These are phyloP conservation scores for Penicillium samsonianum DNA, from an alignment of 495 filamentous ascomycete species.

Conservation along the genomic window DNA sequence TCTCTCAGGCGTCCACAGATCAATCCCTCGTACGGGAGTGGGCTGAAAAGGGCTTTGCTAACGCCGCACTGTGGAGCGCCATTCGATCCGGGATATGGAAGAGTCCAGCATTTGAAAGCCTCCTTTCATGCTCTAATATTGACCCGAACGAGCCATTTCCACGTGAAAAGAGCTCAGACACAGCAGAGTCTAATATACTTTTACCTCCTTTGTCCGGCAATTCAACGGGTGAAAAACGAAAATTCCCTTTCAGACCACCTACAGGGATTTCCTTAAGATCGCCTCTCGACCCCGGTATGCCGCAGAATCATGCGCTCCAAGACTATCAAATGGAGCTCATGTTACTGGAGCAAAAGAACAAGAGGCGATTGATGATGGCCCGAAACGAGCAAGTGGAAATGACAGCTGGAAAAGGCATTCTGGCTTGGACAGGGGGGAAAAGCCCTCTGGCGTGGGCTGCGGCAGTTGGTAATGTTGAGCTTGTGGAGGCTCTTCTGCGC, in stretches of 20 bases:
- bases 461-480: neutral
- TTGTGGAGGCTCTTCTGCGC: conserved; percentile 1
- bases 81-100: conserved; percentile 2
- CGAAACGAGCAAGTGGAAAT: conserved; percentile 70
- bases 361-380: conserved; percentile 94
- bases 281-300: neutral
- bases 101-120: neutral
- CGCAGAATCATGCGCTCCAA: conserved; percentile 79
- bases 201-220: neutral
- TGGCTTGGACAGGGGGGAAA: neutral
- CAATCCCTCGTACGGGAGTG: neutral
- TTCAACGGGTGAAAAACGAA: neutral
- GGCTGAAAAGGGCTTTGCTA: neutral
- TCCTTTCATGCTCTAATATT: neutral
- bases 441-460: conserved; percentile 1
- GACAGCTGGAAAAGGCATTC: neutral
- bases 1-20: neutral
- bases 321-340: conserved; percentile 99
- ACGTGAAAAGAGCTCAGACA: neutral
- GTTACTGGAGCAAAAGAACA: conserved; percentile 97
- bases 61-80: conserved; percentile 1
- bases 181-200: neutral
- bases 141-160: neutral
- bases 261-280: neutral
- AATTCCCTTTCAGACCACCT: neutral